Percentiles rank a stretch among this genome's conserved stretches.
Conservation (phyloP, 2,329 filamentous ascomycete genomes). For the Ophiostoma sp. region DNA sequence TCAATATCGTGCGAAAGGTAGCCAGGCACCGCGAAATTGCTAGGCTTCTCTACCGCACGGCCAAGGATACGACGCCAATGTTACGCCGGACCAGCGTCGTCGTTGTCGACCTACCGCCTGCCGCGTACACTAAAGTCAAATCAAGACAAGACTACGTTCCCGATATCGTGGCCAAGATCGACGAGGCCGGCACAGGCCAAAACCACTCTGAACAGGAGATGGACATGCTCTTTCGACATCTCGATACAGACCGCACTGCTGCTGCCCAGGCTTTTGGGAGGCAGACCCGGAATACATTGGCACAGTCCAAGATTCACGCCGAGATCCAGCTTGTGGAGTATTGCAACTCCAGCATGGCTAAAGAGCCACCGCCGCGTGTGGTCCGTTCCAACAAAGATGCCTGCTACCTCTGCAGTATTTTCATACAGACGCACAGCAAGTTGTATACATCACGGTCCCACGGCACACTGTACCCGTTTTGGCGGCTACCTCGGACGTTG, state of each 20-base stretch:
- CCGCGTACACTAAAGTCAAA: not conserved
- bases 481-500: conserved; percentile 1
- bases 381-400: conserved; percentile 18
- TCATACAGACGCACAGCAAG: not conserved
- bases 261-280: not conserved
- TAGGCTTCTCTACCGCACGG: conserved; percentile 37
- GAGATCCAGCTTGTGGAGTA: conserved; percentile 15
- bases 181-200: not conserved
- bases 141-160: not conserved
- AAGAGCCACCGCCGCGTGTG: not conserved
- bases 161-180: not conserved
- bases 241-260: not conserved
- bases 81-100: not conserved
- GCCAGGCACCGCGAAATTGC: conserved; percentile 42
- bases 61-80: conserved; percentile 30
- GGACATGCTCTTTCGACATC: not conserved
- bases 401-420: conserved; percentile 4
- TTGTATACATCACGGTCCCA: conserved; percentile 15
- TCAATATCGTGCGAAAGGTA: conserved; percentile 38
- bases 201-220: not conserved
- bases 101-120: not conserved
- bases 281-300: not conserved
- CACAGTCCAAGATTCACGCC: conserved; percentile 18
- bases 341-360: not conserved
- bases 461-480: conserved; percentile 10